Percentiles rank a stretch among this genome's conserved stretches.
Evolutionary conservation across 129 eudicot genomes (phyloP).

Genomic region (Tagetes erecta): DNA sequence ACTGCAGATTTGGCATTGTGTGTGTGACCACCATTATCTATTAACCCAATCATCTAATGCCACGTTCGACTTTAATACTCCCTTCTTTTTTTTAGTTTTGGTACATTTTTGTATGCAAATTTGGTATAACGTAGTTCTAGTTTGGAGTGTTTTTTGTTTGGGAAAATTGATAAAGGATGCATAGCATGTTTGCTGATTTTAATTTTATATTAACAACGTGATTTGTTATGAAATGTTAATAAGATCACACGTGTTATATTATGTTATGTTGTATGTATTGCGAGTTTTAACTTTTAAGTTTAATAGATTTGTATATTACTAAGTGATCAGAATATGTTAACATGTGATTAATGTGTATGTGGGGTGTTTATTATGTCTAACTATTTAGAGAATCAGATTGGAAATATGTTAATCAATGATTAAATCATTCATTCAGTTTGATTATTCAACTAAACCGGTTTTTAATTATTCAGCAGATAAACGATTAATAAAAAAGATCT

Average conservation of each 20-base stretch:
- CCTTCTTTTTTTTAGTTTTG: not conserved
- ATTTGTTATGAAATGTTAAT: not conserved
- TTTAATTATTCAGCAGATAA: no score
- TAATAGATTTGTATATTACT: no score
- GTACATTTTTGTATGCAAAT: not conserved
- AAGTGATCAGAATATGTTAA: no score
- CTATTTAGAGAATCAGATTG: no score
- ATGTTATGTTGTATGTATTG: not conserved
- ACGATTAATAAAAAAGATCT: no score
- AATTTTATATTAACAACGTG: not conserved
- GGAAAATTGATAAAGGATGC: not conserved
- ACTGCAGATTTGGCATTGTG: constrained; percentile 39
- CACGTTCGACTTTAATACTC: no score
- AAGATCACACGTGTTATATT: not conserved
- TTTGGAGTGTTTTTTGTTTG: not conserved
- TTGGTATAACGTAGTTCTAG: not conserved
- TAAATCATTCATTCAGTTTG: no score
- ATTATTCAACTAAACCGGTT: no score
- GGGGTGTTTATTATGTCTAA: no score
- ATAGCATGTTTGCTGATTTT: not conserved
- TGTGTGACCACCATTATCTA: constrained; percentile 19
- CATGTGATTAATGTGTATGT: no score
- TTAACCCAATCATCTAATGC: no score
- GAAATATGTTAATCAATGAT: no score
- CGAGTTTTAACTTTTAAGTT: not conserved